A percentile compares a stretch with the other conserved stretches of the same genome.
Evolutionary conservation across 2,329 filamentous ascomycete genomes (phyloP).

Genomic region (Calonectria pseudoreteaudii): DNA sequence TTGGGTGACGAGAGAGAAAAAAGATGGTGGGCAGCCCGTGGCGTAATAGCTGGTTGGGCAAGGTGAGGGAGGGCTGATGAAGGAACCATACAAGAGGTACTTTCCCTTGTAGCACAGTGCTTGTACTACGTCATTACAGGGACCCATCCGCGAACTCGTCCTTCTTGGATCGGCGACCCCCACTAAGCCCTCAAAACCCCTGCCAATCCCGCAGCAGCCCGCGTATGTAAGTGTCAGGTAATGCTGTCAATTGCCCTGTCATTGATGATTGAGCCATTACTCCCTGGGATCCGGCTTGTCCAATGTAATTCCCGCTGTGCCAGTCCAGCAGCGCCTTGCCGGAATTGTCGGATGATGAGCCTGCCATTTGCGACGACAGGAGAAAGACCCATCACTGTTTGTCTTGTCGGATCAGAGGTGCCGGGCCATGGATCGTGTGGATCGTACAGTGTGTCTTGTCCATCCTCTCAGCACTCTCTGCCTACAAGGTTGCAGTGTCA

Average conservation of each 20-base stretch:
- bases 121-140: slow-evolving; percentile 21
- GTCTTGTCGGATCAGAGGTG: slow-evolving; percentile 5
- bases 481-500: not conserved
- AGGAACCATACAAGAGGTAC: slow-evolving; percentile 1
- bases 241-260: slow-evolving; percentile 3
- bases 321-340: slow-evolving; percentile 1
- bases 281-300: not conserved
- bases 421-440: not conserved
- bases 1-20: not conserved
- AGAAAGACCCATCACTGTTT: not conserved
- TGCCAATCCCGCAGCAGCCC: not conserved
- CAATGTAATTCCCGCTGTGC: not conserved
- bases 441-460: not conserved
- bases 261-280: slow-evolving; percentile 23
- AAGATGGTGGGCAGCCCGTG: slow-evolving; percentile 17
- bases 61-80: slow-evolving; percentile 20
- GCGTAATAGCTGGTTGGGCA: slow-evolving; percentile 13
- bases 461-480: not conserved
- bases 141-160: not conserved
- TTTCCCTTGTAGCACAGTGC: slow-evolving; percentile 4
- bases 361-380: not conserved
- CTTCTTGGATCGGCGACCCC: not conserved
- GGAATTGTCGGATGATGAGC: slow-evolving; percentile 21
- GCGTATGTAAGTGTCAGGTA: slow-evolving; percentile 24
- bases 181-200: not conserved